Base-by-base conservation (phyloP, 192 early-diverging fungal genomes). In the Coemansia sp. region DNA sequence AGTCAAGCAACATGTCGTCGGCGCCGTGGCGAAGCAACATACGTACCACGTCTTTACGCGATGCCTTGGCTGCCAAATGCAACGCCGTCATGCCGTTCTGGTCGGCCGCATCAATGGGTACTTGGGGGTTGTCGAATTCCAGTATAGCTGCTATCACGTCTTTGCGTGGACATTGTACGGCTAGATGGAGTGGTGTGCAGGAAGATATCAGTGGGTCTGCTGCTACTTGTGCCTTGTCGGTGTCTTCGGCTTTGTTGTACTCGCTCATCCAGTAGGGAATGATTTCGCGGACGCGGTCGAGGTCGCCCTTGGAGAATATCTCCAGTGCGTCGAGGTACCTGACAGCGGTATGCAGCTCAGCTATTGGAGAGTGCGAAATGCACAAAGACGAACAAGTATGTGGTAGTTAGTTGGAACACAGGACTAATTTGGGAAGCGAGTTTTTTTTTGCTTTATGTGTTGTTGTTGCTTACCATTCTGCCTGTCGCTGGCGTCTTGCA, bases 31-130 rank as follows among this genome's bases (percentile, higher is more conserved):
- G 86, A 37, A 94, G 82, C 33, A 94, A 72, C 35, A 93, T 65
- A 59, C 88, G 87, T 15, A 92, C 84, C 11, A 92, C 81, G 54
- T 93, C 91, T 7, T 78, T 69, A 36, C 90, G 83, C 17, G 89
- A 84, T 51, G 87, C 79, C 70, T 88, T 90, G 39, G 92, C 79
- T 0, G 91, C 93, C 66, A 91, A 68, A 65, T 94, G 93, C 52
- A 94, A 70, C 8, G 91, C 88, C 0, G 92, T 94, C 70, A 89
- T 87, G 14, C 91, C 90, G 35, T 89, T 83, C 36, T 69, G 71
- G 53, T 88, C 85, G 1, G 84, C 67, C 2, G 86, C 84, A 58
- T 91, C 87, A 14, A 90, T 70, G 4, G 81, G 81, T 51, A 89
- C 80, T 18, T 71, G 64, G 14, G 75, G 81, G 9, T 73, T 64